Base-by-base conservation (phyloP, 768 basidiomycete species). In the Panellus pusillus region DNA sequence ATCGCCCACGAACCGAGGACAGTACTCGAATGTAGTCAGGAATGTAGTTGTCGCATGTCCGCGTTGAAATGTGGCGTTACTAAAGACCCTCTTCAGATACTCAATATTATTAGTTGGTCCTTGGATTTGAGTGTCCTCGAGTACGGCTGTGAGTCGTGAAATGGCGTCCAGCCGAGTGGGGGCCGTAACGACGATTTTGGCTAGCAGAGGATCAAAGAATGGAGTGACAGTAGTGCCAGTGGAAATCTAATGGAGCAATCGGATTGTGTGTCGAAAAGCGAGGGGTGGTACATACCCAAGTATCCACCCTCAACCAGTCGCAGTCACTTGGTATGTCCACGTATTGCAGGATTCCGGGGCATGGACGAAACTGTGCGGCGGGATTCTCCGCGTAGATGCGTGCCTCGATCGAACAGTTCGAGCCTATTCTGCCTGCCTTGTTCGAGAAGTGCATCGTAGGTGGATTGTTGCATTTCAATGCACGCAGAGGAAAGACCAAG, bases 341-440 rank as follows among this genome's bases (percentile, higher is more conserved):
- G 35, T 72, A 51, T 54, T 87, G 85, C n/a, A 88, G 70, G 0
- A 86, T 66, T 0, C 86, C 86, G 14, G 86, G 79, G 36, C 77
- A 76, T 6, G 86, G 86, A 44, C 70, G 67, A 64, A 86, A 88
- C 24, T 72, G 69, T 14, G 77, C 74, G 0, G 76, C 72, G 0
- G 86, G 83, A 53, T 85, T 81, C 65, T 88, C 86, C 31, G 82
- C 77, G 57, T 86, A 86, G 3, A 85, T 65, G 5, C 84, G 77
- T 2, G 72, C 79, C 62, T 86, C 84, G 43, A 86, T 78, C 1
- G 80, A 79, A 57, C 79, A 66, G 1, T 59, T 49, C 2, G 42
- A 40, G 6, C 69, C 70, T 29, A 46, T 41, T 2, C n/a, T 52
- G 54, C 2, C 20, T 31, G 1, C 56, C 56, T 12, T 53, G 12